Conservation (phyloP, 176 grass and related monocot species). For the Triticum timopheevii region DNA sequence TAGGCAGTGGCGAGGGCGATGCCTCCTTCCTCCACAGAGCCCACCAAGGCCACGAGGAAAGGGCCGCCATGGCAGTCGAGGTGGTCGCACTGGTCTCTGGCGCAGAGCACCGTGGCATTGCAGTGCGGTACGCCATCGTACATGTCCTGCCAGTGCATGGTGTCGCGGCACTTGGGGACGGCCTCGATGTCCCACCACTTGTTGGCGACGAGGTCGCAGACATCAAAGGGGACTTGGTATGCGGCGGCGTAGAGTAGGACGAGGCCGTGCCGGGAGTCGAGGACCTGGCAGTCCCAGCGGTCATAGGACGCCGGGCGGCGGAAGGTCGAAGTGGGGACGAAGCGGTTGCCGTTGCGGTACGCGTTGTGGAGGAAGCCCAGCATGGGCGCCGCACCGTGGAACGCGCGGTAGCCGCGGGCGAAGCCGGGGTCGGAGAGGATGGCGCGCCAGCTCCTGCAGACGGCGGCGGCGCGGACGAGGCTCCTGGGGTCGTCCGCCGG, state of each 20-base stretch:
- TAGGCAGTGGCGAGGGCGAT: not conserved
- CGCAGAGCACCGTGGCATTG: not conserved
- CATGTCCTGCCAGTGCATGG: too few species aligned
- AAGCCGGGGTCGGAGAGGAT: not conserved
- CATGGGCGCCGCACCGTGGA: not conserved
- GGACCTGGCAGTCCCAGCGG: not conserved
- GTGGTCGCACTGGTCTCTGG: not conserved
- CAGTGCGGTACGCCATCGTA: not conserved
- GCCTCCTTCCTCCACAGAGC: not conserved
- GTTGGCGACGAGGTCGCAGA: not conserved
- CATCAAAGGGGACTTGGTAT: too few species aligned
- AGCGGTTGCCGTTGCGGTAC: not conserved
- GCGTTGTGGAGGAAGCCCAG: not conserved
- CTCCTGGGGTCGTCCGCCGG: not conserved
- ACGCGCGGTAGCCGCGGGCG: not conserved
- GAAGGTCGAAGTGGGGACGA: not conserved
- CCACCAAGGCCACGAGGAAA: not conserved
- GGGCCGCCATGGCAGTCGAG: not conserved
- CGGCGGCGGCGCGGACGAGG: not conserved
- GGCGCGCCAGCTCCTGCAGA: not conserved
- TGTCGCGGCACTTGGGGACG: not conserved
- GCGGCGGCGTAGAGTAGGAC: not conserved
- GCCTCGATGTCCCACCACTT: not conserved
- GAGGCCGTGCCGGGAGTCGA: slow-evolving; percentile 10
- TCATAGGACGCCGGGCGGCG: not conserved